Evolutionary conservation across 208 protist species (phyloP).

Genomic region (Strigomonas galati): DNA sequence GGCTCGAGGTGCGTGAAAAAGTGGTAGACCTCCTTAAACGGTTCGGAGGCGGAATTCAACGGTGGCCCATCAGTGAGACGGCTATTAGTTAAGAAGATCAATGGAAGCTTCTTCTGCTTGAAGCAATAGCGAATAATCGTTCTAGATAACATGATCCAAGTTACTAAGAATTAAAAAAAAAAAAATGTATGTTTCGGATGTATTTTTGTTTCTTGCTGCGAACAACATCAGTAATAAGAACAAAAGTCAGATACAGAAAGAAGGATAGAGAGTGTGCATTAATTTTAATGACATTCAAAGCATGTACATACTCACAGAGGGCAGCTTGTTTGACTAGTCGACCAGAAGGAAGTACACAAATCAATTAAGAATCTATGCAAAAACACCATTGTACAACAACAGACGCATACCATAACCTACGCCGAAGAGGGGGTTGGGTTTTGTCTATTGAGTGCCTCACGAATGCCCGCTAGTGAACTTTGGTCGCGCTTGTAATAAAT

Average conservation of each 20-base stretch:
- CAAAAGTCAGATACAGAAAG: not conserved
- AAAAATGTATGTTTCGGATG: not conserved
- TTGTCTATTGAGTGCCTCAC: conserved; percentile 6
- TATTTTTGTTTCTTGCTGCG: not conserved
- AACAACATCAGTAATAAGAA: not conserved
- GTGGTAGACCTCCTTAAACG: not conserved
- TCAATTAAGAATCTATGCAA: too few species aligned
- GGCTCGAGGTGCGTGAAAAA: not conserved
- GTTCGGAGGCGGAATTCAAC: too few species aligned
- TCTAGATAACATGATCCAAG: not conserved
- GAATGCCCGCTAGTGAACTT: conserved; percentile 25
- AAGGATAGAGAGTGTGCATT: not conserved
- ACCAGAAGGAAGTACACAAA: too few species aligned
- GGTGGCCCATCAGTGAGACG: not conserved
- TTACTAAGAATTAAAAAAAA: not conserved
- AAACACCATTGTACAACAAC: too few species aligned
- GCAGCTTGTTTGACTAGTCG: too few species aligned
- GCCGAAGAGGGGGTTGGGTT: not conserved
- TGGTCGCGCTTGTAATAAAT: conserved; percentile 26
- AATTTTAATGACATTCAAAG: not conserved
- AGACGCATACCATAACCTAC: not conserved
- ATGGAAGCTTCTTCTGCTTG: not conserved
- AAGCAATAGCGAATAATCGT: not conserved
- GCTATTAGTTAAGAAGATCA: not conserved
- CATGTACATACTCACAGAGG: too few species aligned